These are phyloP conservation scores for Prunus davidiana DNA, from an alignment of 306 rosid genomes.

Conservation along the genomic window DNA sequence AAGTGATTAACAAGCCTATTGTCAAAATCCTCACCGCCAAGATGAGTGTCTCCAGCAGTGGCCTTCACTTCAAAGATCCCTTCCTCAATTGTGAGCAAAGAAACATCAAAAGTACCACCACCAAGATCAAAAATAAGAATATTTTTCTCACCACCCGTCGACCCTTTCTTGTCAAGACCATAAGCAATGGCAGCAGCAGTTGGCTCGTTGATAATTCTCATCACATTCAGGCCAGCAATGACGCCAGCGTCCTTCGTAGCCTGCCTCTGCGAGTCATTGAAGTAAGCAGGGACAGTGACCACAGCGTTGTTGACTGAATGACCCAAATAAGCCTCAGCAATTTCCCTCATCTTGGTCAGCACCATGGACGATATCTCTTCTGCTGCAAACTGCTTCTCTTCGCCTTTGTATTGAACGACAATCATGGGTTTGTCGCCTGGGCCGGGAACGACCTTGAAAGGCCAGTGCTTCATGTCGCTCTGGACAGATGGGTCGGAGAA, in stretches of 20 bases:
- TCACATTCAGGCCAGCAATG: constrained; percentile 41
- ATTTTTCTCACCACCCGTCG: constrained; percentile 33
- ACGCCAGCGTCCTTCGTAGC: constrained; percentile 47
- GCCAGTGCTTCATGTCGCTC: constrained; percentile 44
- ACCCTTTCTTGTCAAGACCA: constrained; percentile 46
- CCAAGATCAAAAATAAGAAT: constrained; percentile 47
- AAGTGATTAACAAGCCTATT: constrained; percentile 47
- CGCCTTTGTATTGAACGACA: constrained; percentile 37
- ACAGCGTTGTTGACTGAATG: constrained; percentile 33
- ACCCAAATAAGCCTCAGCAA: constrained; percentile 46
- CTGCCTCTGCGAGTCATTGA: constrained; percentile 50
- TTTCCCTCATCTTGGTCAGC: constrained; percentile 38
- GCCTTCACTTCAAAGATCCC: constrained; percentile 52
- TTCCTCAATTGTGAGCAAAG: constrained; percentile 42
- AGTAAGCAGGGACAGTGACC: constrained; percentile 46
- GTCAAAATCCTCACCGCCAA: constrained; percentile 51
- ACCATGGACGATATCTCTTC: constrained; percentile 54
- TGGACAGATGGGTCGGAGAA: constrained; percentile 42
- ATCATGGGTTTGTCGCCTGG: constrained; percentile 51
- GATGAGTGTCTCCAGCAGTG: constrained; percentile 46
- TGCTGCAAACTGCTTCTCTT: constrained; percentile 42
- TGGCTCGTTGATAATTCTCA: constrained; percentile 51
- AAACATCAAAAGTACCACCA: constrained; percentile 46
- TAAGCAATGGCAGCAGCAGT: constrained; percentile 56
- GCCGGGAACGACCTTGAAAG: constrained; percentile 39